Evolutionary conservation across 352 stramenopile genomes (phyloP), one percentile per base, ranked within the genome.

Genomic region (Blastocystis sp.): DNA sequence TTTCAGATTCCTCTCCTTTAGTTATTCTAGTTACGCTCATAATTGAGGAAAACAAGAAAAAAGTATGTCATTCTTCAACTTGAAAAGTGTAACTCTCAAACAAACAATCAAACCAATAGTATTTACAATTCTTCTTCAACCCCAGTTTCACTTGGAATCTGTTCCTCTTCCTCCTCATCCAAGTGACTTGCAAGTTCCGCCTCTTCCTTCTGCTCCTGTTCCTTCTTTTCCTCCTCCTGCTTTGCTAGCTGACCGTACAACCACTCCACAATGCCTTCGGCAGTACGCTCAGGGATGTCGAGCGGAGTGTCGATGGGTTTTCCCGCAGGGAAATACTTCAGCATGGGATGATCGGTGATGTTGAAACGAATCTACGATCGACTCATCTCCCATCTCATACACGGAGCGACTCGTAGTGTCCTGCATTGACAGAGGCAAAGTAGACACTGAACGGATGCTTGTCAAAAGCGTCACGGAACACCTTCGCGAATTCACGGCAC

Each of bases 201-300:
- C 41, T 62, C 45, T 53, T 63, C 39, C 39, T 62, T 61, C 55
- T 63, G 23, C 70, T 29, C 8, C 43, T 43, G 13, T 23, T 29
- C 70, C 50, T 54, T 47, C 55, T 29, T 56, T 41, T 53, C 13
- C 55, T 26, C n/a, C 43, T 11, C 3, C 50, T 43, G 3, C 13
- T 6, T 34, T 15, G 23, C 76, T 5, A 76, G 1, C 29, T 87
- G 45, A 13, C 26, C 39, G 37, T 45, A 41, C 34, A 87, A 18
- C 76, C 76, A 87, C 63, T 87, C 59, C 23, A 76, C 61, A 43
- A 87, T 87, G 43, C 63, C 63, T 4, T 87, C 76, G 18, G 63
- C 15, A 23, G 76, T 87, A 9, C 63, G 34, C 47, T 87, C 76
- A 20, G 50, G 45, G 47, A 87, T 87, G 13, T 23, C 20, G 4